Evolutionary conservation across 768 basidiomycete species (phyloP), one percentile per base, ranked within the genome.

Genomic region (Trametes cinnabarina): DNA sequence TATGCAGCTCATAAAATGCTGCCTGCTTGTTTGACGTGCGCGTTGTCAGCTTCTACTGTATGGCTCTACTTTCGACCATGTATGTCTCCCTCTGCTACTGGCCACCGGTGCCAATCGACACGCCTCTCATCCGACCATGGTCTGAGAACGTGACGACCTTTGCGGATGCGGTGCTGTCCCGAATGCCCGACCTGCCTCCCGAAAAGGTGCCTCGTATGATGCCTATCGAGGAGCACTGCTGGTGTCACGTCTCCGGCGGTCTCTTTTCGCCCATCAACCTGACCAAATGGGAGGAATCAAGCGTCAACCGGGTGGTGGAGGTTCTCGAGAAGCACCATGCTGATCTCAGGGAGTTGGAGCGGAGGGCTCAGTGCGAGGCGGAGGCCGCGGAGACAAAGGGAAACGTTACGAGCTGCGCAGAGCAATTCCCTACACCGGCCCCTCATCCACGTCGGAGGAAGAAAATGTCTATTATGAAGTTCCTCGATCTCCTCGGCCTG

Each of bases 1-100:
- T 4, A 3, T 23, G 11, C 23, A 10, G 20, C 3, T 35, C 20
- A 37, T 15, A 26, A 8, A 12, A 15, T 5, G 19, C 5, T 14
- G 34, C 20, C 23, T 15, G 9, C 26, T 34, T 19, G 32, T 14
- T 25, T 35, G 10, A 50, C 49, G 23, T 47, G 22, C 47, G 23
- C 19, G 34, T 14, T 37, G 14, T 19, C 57, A 94, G 92, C 66
- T 91, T 92, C 70, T 94, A 94, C 70, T 94, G 92, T 77, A 87
- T 94, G 53, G 78, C 91, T 22, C 79, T 94, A 20, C 82, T 94
- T 14, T 79, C 84, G 0, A 88, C 91, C n/a, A 79, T 93, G 47
- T 93, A 92, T 69, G 77, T 91, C 59, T 89, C 92, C 15, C 89
- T 92, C 17, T 94, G 92, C 70, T 92, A 92, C 72, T 93, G 92